A percentile compares a stretch with the other conserved stretches of the same genome.
Evolutionary conservation across 768 basidiomycete species (phyloP).

Genomic region (Lactarius hatsudake): DNA sequence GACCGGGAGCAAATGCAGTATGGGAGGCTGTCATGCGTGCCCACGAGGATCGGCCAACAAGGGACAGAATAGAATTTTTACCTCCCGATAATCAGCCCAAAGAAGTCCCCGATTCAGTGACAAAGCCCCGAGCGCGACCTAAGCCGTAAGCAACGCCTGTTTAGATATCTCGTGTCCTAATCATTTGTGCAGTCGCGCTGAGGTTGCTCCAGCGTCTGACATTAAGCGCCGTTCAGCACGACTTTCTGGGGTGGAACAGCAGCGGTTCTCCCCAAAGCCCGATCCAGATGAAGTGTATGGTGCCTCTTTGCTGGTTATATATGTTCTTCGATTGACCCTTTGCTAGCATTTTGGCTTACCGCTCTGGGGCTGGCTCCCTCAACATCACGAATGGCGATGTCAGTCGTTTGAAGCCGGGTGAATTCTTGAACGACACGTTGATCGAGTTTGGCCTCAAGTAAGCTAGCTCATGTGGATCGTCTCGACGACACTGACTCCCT

Average conservation of each 20-base stretch:
- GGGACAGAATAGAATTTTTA: conserved; percentile 4
- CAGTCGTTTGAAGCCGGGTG: conserved; percentile 66
- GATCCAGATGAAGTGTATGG: conserved; percentile 27
- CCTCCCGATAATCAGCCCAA: background rate
- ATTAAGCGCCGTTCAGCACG: conserved; percentile 25
- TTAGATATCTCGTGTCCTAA: background rate
- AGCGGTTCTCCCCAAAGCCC: conserved; percentile 13
- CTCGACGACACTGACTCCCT: conserved; percentile 2
- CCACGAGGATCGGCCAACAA: background rate
- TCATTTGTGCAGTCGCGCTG: conserved; percentile 1
- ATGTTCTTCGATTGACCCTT: background rate
- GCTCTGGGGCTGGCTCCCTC: conserved; percentile 69
- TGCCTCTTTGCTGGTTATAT: background rate
- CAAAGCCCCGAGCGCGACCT: conserved; percentile 6
- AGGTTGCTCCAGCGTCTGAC: background rate
- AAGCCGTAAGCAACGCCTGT: conserved; percentile 1
- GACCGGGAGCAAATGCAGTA: conserved; percentile 13
- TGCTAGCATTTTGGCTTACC: conserved; percentile 72
- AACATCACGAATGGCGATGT: conserved; percentile 80
- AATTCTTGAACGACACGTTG: conserved; percentile 93
- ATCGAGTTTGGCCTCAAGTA: conserved; percentile 96
- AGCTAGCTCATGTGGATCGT: conserved; percentile 31
- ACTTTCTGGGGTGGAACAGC: conserved; percentile 17
- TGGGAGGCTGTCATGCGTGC: conserved; percentile 16
- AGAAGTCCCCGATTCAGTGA: conserved; percentile 3